Evolutionary conservation across 495 filamentous ascomycete genomes (phyloP).

Genomic region (Xeromyces bisporus): DNA sequence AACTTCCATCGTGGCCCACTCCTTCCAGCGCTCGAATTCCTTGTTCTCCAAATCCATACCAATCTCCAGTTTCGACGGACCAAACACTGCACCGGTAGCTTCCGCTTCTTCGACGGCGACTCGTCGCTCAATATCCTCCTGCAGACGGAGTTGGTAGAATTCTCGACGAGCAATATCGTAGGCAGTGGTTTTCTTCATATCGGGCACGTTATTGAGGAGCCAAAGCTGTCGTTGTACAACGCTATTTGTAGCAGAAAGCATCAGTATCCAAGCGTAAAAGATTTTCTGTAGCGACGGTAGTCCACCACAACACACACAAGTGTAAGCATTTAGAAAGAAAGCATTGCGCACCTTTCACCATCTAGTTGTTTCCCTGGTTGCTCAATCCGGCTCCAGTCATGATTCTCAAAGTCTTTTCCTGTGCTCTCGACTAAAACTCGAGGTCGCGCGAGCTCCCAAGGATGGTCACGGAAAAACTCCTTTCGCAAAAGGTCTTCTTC

Average conservation of each 20-base stretch:
- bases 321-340: not conserved
- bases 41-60: conserved; percentile 70
- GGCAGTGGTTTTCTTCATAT: conserved; percentile 44
- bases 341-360: conserved; percentile 60
- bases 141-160: conserved; percentile 70
- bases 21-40: conserved; percentile 64
- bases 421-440: conserved; percentile 69
- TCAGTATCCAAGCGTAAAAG: too few species aligned
- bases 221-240: conserved; percentile 86
- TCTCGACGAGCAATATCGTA: conserved; percentile 82
- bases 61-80: conserved; percentile 51
- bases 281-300: not conserved
- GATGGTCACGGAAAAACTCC: conserved; percentile 82
- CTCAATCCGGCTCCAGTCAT: conserved; percentile 67
- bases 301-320: not conserved
- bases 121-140: conserved; percentile 67
- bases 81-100: conserved; percentile 72
- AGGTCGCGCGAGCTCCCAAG: conserved; percentile 90
- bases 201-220: conserved; percentile 50
- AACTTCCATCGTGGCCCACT: conserved; percentile 48
- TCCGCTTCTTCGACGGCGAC: conserved; percentile 81
- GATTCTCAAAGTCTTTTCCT: conserved; percentile 56
- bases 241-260: conserved; percentile 31
- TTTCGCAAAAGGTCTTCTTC: conserved; percentile 70
- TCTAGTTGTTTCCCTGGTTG: conserved; percentile 67